Conservation (phyloP, 2,329 filamentous ascomycete genomes). For the Stromatinia cepivora region DNA sequence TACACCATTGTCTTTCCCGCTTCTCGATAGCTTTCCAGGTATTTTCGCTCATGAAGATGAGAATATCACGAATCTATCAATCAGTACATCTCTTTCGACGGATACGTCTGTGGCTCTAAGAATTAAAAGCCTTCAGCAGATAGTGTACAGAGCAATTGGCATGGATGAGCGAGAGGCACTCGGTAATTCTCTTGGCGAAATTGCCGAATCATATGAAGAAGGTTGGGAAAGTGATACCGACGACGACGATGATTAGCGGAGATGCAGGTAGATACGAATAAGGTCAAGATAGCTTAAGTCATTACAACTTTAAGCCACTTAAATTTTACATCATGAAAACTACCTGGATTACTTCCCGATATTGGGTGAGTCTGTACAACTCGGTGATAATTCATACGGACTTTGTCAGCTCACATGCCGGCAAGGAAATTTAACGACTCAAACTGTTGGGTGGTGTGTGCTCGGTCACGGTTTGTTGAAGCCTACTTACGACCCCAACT, state of each 20-base stretch:
- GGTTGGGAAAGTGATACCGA: conserved; percentile 81
- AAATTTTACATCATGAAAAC: background rate
- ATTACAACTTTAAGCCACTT: conserved; percentile 14
- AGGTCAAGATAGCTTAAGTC: conserved; percentile 8
- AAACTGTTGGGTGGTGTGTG: conserved; percentile 8
- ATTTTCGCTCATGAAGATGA: conserved; percentile 58
- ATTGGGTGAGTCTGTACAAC: conserved; percentile 5
- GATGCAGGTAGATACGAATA: conserved; percentile 6
- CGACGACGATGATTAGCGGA: conserved; percentile 55
- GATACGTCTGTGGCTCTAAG: conserved; percentile 71
- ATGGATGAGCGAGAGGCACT: conserved; percentile 82
- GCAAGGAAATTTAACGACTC: background rate
- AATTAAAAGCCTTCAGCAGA: conserved; percentile 64
- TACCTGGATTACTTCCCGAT: background rate
- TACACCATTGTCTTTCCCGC: conserved; percentile 63
- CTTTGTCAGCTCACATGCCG: conserved; percentile 9
- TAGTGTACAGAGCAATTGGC: conserved; percentile 62
- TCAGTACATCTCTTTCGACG: conserved; percentile 66
- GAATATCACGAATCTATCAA: conserved; percentile 47
- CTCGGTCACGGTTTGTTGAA: conserved; percentile 1
- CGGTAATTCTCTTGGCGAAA: conserved; percentile 76
- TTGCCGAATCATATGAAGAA: conserved; percentile 86
- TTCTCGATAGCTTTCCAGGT: conserved; percentile 79
- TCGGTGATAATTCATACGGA: background rate
- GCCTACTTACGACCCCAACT: background rate